phyloP scores from a whole-genome alignment of 352 stramenopile genomes.

The Globisporangium rhizosaccharum region DNA sequence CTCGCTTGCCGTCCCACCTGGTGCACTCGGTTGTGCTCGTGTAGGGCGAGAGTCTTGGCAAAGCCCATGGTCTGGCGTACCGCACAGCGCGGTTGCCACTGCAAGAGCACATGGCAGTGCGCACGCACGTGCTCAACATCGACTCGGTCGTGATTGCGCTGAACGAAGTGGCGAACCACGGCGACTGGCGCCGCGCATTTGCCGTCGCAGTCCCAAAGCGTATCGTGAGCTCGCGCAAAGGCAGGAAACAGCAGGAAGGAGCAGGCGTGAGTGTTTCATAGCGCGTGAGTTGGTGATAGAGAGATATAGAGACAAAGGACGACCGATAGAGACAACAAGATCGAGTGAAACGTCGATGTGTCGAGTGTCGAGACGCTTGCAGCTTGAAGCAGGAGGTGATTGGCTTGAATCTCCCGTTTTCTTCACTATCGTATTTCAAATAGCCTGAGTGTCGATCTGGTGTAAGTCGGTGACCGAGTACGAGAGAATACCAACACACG shows the following conservation, averaged over 20 bases:
- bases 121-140: slow-evolving; percentile 75
- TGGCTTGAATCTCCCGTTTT: too few relatives aligned
- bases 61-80: slow-evolving; percentile 25
- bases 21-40: background rate
- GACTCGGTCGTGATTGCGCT: slow-evolving; percentile 65
- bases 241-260: background rate
- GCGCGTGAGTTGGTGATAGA: background rate
- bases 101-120: slow-evolving; percentile 50
- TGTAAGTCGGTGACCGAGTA: too few relatives aligned
- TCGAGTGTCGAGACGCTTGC: background rate
- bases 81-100: slow-evolving; percentile 53
- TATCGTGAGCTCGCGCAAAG: slow-evolving; percentile 22
- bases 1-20: background rate
- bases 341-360: too few relatives aligned
- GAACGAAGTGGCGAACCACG: slow-evolving; percentile 70
- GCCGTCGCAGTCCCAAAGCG: slow-evolving; percentile 44
- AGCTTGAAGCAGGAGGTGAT: too few relatives aligned
- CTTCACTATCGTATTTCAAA: too few relatives aligned
- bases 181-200: slow-evolving; percentile 63
- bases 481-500: too few relatives aligned
- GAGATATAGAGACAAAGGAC: too few relatives aligned
- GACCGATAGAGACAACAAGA: background rate
- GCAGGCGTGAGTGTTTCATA: background rate
- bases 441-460: too few relatives aligned
- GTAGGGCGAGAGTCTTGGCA: slow-evolving; percentile 40